Evolutionary conservation across 306 rosid species (phyloP).

Genomic region (Quillaja saponaria): DNA sequence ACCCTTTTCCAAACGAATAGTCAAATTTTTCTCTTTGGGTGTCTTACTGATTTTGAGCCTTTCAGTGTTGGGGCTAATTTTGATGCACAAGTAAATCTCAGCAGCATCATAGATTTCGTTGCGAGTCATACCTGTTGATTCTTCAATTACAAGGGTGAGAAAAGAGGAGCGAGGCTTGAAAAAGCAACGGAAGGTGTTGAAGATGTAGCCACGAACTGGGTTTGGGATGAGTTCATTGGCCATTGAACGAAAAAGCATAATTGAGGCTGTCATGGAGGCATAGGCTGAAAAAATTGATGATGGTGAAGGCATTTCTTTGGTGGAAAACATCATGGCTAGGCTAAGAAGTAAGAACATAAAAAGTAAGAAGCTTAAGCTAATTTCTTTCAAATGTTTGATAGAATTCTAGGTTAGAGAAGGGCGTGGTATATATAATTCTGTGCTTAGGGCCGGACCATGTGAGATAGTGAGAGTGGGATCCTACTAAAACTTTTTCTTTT

Average conservation of each 20-base stretch:
- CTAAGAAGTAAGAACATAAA: too few relatives aligned
- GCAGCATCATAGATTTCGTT: constrained; percentile 83
- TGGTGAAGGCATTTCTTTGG: constrained; percentile 64
- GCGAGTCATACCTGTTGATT: constrained; percentile 47
- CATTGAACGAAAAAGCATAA: constrained; percentile 73
- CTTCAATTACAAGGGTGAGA: constrained; percentile 77
- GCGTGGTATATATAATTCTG: too few relatives aligned
- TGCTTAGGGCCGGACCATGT: too few relatives aligned
- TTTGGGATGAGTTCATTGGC: constrained; percentile 70
- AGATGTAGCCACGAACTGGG: constrained; percentile 54
- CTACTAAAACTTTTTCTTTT: too few relatives aligned
- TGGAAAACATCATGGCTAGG: constrained; percentile 50
- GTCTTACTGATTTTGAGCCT: constrained; percentile 59
- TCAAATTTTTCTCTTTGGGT: constrained; percentile 59
- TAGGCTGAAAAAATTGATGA: constrained; percentile 79
- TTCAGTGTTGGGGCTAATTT: constrained; percentile 47
- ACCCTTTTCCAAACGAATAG: constrained; percentile 57
- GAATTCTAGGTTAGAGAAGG: too few relatives aligned
- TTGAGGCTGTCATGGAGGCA: constrained; percentile 77
- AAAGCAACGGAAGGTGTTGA: constrained; percentile 42
- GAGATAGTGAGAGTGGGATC: too few relatives aligned
- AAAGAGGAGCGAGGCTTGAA: constrained; percentile 44
- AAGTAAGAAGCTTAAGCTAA: too few relatives aligned
- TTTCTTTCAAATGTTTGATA: too few relatives aligned
- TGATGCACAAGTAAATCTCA: constrained; percentile 57